phyloP scores from a whole-genome alignment of 495 filamentous ascomycete species.

The Hypoxylon fragiforme region DNA sequence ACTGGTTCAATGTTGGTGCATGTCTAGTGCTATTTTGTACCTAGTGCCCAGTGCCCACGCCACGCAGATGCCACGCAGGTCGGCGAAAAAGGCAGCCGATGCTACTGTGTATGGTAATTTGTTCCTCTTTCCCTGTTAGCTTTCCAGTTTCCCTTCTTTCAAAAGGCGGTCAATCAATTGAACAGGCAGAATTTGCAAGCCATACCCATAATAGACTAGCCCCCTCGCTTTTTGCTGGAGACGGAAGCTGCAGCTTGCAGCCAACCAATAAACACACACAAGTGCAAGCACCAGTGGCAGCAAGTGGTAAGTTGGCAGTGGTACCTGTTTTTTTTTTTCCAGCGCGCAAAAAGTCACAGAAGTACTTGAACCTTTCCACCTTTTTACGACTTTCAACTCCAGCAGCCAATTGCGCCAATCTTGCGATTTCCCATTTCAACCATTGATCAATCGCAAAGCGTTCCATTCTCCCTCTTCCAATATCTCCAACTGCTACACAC shows the following conservation, averaged over 20 bases:
- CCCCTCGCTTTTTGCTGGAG: slow-evolving; percentile 22
- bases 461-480: too few relatives aligned
- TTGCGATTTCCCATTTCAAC: slow-evolving; percentile 16
- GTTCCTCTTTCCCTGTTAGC: too few relatives aligned
- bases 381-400: slow-evolving; percentile 14
- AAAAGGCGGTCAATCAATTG: slow-evolving; percentile 20
- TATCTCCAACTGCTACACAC: background rate
- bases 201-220: slow-evolving; percentile 18
- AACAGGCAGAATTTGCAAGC: background rate
- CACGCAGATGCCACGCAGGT: too few relatives aligned
- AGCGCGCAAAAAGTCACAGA: background rate
- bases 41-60: too few relatives aligned
- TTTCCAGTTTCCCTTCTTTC: too few relatives aligned
- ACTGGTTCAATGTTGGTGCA: too few relatives aligned
- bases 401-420: slow-evolving; percentile 25
- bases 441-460: slow-evolving; percentile 30
- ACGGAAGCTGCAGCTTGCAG: slow-evolving; percentile 18
- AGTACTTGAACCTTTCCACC: background rate
- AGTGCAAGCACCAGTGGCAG: background rate
- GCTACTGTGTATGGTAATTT: too few relatives aligned
- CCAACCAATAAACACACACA: slow-evolving; percentile 25
- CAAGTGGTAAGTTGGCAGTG: background rate
- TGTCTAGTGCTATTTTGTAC: too few relatives aligned
- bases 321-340: background rate
- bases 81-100: too few relatives aligned